Evolutionary conservation across 176 grass and related monocot species (phyloP).

Genomic region (Luzula sylvatica): DNA sequence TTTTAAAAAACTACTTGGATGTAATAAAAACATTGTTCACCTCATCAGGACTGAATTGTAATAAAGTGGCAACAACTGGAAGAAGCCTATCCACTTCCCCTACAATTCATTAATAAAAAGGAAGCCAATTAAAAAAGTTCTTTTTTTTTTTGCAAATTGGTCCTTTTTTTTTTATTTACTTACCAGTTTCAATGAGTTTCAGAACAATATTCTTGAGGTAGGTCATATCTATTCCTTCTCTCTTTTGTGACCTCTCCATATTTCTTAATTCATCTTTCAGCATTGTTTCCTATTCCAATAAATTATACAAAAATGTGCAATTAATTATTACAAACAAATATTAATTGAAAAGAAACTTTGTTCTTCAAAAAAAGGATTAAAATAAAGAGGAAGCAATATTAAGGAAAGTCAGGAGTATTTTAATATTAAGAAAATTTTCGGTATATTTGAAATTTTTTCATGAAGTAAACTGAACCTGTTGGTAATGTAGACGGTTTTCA

Average conservation of each 20-base stretch:
- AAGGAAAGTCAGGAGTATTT: too few relatives aligned
- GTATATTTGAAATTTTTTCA: too few relatives aligned
- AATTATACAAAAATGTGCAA: constrained; percentile 1
- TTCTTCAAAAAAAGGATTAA: too few relatives aligned
- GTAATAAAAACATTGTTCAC: constrained; percentile 17
- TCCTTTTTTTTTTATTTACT: not conserved
- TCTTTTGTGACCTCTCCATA: constrained; percentile 97
- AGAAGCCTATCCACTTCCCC: constrained; percentile 84
- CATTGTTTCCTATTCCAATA: constrained; percentile 61
- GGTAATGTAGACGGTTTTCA: constrained; percentile 87
- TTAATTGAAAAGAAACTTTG: constrained; percentile 1
- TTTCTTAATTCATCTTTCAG: constrained; percentile 74
- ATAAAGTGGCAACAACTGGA: constrained; percentile 79
- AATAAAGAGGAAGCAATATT: too few relatives aligned
- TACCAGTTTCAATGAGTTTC: constrained; percentile 98
- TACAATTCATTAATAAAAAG: constrained; percentile 30
- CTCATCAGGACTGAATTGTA: constrained; percentile 98
- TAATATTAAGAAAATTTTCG: too few relatives aligned
- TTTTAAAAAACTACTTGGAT: not conserved
- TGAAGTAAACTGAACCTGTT: constrained; percentile 50
- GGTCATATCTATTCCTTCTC: constrained; percentile 97
- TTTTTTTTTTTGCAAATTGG: not conserved
- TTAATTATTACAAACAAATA: not conserved
- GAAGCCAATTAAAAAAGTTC: constrained; percentile 5
- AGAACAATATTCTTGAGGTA: constrained; percentile 97